phyloP scores from a whole-genome alignment of 2,329 filamentous ascomycete species.

The Chalaropsis ovoidea region DNA sequence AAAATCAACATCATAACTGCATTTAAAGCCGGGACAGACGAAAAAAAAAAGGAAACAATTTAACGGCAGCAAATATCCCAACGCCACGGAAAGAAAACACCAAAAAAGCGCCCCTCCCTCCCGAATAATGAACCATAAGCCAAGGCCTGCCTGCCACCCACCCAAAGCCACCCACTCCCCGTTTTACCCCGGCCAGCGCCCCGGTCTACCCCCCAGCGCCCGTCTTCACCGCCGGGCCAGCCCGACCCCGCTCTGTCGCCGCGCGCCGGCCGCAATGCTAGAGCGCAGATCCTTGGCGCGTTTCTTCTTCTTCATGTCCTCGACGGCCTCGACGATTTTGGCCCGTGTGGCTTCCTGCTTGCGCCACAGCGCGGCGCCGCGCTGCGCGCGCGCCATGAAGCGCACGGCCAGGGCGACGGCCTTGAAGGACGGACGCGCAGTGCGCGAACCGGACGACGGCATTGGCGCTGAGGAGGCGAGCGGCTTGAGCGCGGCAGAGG shows the following conservation, averaged over 20 bases:
- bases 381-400: constrained; percentile 45
- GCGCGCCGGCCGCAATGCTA: constrained; percentile 25
- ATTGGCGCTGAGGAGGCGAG: constrained; percentile 14
- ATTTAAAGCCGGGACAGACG: no score
- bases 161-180: neutral
- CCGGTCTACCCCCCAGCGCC: constrained; percentile 11
- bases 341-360: constrained; percentile 43
- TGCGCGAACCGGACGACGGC: constrained; percentile 5
- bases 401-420: constrained; percentile 41
- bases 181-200: constrained; percentile 9
- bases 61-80: no score
- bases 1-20: no score
- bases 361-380: constrained; percentile 40
- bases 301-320: constrained; percentile 39
- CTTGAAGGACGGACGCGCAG: constrained; percentile 33
- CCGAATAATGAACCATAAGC: no score
- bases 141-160: no score
- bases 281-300: constrained; percentile 31
- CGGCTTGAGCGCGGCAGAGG: constrained; percentile 19
- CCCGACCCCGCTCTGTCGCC: constrained; percentile 30
- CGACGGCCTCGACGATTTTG: constrained; percentile 41
- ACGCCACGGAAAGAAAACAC: no score
- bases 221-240: neutral
- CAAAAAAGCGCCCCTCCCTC: no score
- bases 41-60: no score